Evolutionary conservation across 202 grass and related monocot genomes (phyloP).

Genomic region (Carex sylvatica): DNA sequence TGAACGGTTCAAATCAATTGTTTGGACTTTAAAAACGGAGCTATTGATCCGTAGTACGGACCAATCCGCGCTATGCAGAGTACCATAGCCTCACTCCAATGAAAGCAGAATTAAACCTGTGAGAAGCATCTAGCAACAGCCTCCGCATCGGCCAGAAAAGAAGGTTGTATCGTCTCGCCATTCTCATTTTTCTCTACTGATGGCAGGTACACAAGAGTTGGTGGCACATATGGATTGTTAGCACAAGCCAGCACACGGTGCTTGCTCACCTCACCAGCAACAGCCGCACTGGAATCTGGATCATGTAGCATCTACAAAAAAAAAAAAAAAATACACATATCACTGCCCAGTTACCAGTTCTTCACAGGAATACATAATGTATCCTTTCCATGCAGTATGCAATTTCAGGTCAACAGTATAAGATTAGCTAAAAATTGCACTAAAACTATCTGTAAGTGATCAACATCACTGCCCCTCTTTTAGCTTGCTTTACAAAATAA

Average conservation of each 20-base stretch:
- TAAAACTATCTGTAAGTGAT: not conserved
- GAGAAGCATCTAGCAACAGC: slow-evolving; percentile 73
- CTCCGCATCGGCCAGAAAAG: slow-evolving; percentile 74
- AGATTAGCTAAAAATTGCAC: not conserved
- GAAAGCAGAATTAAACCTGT: slow-evolving; percentile 46
- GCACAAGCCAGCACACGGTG: slow-evolving; percentile 93
- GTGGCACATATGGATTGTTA: slow-evolving; percentile 79
- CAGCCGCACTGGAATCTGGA: not conserved
- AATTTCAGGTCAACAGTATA: not conserved
- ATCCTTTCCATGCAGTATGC: not conserved
- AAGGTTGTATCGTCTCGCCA: slow-evolving; percentile 47
- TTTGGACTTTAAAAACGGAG: no score
- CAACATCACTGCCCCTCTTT: not conserved
- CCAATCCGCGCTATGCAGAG: no score
- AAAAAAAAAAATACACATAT: not conserved
- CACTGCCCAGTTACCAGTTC: not conserved
- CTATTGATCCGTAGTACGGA: no score
- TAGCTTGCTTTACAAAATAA: not conserved
- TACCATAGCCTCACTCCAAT: no score
- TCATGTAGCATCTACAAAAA: slow-evolving; percentile 23
- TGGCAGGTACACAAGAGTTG: slow-evolving; percentile 71
- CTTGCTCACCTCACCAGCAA: slow-evolving; percentile 59
- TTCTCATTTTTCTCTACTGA: slow-evolving; percentile 64
- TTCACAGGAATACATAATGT: not conserved
- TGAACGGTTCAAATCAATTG: no score